A percentile compares a stretch with the other conserved stretches of the same genome.
Evolutionary conservation across 2,329 filamentous ascomycete species (phyloP).

Genomic region (Hirsutella rhossiliensis): DNA sequence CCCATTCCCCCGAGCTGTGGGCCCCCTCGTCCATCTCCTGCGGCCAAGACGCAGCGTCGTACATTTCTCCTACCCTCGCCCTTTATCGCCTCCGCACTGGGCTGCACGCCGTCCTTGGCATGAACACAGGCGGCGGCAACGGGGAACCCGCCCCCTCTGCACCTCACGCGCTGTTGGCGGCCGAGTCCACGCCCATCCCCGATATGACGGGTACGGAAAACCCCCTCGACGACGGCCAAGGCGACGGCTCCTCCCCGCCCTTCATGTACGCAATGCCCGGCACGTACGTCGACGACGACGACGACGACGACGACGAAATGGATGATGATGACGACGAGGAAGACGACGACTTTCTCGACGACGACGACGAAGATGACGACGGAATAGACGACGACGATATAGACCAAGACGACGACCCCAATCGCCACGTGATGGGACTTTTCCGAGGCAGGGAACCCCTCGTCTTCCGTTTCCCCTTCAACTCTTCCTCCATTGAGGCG

Average conservation of each 20-base stretch:
- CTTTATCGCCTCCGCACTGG: too few relatives aligned
- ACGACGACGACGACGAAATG: constrained; percentile 12
- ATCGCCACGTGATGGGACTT: constrained; percentile 22
- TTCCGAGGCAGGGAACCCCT: constrained; percentile 14
- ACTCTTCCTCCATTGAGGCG: not conserved
- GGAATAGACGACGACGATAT: not conserved
- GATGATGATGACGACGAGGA: constrained; percentile 11
- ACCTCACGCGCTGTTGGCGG: not conserved
- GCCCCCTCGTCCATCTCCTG: too few relatives aligned
- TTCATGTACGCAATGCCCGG: constrained; percentile 2
- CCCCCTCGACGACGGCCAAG: not conserved
- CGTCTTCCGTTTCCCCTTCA: not conserved
- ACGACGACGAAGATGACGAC: constrained; percentile 8
- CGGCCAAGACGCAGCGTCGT: too few relatives aligned
- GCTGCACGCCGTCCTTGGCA: not conserved
- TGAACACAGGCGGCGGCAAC: not conserved
- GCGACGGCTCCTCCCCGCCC: not conserved
- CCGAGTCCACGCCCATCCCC: not conserved
- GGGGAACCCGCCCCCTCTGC: not conserved
- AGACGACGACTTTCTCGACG: constrained; percentile 13
- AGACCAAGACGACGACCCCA: constrained; percentile 14
- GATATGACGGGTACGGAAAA: not conserved
- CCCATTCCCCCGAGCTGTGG: too few relatives aligned
- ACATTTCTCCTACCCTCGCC: too few relatives aligned
- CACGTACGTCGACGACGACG: constrained; percentile 6